These are phyloP conservation scores for Metarhizium anisopliae DNA, from an alignment of 2,329 filamentous ascomycete genomes.

Conservation along the genomic window DNA sequence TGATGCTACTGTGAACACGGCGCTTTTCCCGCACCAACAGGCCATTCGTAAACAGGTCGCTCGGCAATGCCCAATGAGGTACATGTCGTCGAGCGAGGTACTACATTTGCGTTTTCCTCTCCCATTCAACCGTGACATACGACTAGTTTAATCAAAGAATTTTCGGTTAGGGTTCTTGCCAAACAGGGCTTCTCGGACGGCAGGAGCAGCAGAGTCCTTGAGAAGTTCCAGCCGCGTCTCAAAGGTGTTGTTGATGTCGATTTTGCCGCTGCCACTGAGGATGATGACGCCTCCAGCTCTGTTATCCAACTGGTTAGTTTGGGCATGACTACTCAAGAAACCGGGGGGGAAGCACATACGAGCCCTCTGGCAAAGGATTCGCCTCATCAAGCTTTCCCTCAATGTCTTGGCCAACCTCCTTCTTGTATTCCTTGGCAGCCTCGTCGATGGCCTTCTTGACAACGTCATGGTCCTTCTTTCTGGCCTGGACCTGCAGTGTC, in stretches of 20 bases:
- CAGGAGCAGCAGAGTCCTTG: slow-evolving; percentile 75
- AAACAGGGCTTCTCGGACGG: slow-evolving; percentile 78
- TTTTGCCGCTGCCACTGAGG: slow-evolving; percentile 78
- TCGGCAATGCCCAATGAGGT: slow-evolving; percentile 10
- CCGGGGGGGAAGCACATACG: slow-evolving; percentile 49
- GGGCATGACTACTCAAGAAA: background rate
- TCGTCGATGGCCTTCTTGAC: slow-evolving; percentile 71
- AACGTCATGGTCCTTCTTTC: slow-evolving; percentile 68
- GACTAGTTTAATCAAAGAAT: slow-evolving; percentile 70
- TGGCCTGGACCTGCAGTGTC: slow-evolving; percentile 63
- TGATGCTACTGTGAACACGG: slow-evolving; percentile 2
- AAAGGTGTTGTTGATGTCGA: slow-evolving; percentile 97
- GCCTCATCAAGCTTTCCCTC: slow-evolving; percentile 67
- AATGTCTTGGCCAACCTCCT: slow-evolving; percentile 61
- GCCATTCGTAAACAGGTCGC: background rate
- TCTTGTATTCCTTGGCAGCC: slow-evolving; percentile 77
- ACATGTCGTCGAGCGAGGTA: background rate
- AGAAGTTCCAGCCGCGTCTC: slow-evolving; percentile 83
- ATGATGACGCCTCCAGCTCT: slow-evolving; percentile 80
- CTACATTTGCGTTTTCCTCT: background rate
- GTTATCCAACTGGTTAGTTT: slow-evolving; percentile 1
- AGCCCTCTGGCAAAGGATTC: slow-evolving; percentile 69
- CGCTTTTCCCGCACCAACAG: background rate
- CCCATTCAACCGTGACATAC: background rate
- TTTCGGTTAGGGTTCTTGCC: slow-evolving; percentile 92